Percentiles rank a stretch among this genome's conserved stretches.
These are phyloP conservation scores for Penicillium maclennaniae DNA, from an alignment of 495 filamentous ascomycete species.

Conservation along the genomic window DNA sequence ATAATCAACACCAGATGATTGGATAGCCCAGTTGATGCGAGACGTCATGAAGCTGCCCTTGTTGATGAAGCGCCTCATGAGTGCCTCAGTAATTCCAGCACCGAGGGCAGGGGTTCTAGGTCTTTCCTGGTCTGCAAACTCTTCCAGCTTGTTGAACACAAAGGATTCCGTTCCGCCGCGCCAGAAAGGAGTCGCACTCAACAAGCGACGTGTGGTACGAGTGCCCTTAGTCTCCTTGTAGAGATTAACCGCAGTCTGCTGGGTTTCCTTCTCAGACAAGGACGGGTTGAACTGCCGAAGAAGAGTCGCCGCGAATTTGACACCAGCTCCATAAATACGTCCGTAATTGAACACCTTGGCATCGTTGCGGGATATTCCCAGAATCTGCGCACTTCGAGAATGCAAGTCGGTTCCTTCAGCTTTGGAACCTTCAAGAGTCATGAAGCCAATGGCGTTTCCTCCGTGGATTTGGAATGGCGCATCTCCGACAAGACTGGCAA, in stretches of 20 bases:
- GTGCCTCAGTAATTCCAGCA: conserved; percentile 92
- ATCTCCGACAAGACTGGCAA: conserved; percentile 91
- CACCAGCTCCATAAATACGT: conserved; percentile 92
- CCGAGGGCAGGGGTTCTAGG: conserved; percentile 92
- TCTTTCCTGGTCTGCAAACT: conserved; percentile 90
- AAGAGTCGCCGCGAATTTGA: conserved; percentile 87
- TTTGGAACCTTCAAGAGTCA: conserved; percentile 97
- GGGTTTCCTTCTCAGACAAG: conserved; percentile 71
- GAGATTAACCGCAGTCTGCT: conserved; percentile 69
- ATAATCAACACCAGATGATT: conserved; percentile 96
- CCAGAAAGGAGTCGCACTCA: conserved; percentile 83
- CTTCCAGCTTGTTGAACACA: conserved; percentile 96
- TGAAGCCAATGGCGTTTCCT: conserved; percentile 96
- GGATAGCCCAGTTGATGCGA: conserved; percentile 98
- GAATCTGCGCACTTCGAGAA: conserved; percentile 84
- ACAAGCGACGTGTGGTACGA: conserved; percentile 63
- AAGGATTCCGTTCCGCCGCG: conserved; percentile 93
- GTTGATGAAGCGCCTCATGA: conserved; percentile 81
- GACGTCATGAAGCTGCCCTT: conserved; percentile 92
- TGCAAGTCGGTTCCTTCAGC: conserved; percentile 91
- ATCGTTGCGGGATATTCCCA: conserved; percentile 90
- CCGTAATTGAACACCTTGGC: conserved; percentile 99
- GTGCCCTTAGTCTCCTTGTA: conserved; percentile 88
- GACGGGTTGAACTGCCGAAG: conserved; percentile 88
- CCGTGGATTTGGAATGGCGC: conserved; percentile 91